phyloP scores from a whole-genome alignment of 2,329 filamentous ascomycete species.

The Colletotrichum sansevieriae region DNA sequence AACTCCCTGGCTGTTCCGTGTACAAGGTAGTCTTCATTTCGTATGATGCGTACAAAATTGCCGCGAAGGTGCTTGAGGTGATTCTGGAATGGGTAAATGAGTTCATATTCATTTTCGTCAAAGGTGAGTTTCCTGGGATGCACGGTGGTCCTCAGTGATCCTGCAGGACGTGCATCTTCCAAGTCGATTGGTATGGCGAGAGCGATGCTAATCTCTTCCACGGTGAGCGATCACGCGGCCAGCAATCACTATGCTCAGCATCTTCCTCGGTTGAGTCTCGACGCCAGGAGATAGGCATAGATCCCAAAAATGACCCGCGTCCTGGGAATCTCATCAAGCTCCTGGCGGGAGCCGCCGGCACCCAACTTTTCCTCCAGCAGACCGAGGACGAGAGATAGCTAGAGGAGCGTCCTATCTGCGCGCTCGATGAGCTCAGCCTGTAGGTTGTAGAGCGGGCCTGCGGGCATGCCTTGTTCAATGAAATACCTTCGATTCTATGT shows the following conservation, averaged over 20 bases:
- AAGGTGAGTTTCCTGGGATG: constrained; percentile 8
- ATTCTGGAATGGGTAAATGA: constrained; percentile 42
- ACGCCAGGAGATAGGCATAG: constrained; percentile 41
- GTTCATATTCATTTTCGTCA: constrained; percentile 39
- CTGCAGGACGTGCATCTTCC: neutral
- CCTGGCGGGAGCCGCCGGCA: constrained; percentile 36
- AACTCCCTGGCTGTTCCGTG: constrained; percentile 46
- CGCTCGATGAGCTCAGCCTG: constrained; percentile 32
- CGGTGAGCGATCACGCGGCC: constrained; percentile 41
- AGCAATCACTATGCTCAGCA: constrained; percentile 42
- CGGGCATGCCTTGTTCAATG: constrained; percentile 30
- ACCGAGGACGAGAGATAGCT: constrained; percentile 43
- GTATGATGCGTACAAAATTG: constrained; percentile 41
- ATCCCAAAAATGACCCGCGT: constrained; percentile 40
- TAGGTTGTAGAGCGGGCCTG: constrained; percentile 32
- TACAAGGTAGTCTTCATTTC: constrained; percentile 43
- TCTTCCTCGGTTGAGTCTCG: constrained; percentile 35
- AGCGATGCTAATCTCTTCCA: constrained; percentile 42
- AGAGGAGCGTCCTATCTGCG: constrained; percentile 45
- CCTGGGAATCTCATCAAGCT: constrained; percentile 39
- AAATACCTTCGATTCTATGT: constrained; percentile 34
- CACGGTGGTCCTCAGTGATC: neutral
- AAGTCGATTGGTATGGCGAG: constrained; percentile 30
- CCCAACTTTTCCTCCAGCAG: constrained; percentile 38
- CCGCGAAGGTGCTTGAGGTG: constrained; percentile 42